These are phyloP conservation scores for Clarireedia monteithiana DNA, from an alignment of 2,329 filamentous ascomycete genomes.

Conservation along the genomic window DNA sequence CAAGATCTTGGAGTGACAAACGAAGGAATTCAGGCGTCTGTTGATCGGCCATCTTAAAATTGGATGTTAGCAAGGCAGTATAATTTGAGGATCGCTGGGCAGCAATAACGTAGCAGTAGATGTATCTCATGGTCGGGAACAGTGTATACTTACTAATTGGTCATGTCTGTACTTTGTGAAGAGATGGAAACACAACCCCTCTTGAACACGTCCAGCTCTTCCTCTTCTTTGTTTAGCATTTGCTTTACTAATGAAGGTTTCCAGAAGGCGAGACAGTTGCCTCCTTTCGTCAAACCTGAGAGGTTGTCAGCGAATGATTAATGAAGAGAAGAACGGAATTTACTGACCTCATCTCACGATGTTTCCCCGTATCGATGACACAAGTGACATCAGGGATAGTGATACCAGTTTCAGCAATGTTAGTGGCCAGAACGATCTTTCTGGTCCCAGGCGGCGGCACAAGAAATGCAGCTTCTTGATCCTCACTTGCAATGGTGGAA, in stretches of 20 bases:
- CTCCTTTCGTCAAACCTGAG: constrained; percentile 73
- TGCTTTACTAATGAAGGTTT: constrained; percentile 90
- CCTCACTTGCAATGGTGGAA: constrained; percentile 90
- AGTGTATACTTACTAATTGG: constrained; percentile 36
- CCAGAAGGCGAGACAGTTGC: constrained; percentile 82
- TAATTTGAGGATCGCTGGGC: too few species aligned
- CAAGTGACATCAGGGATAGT: constrained; percentile 97
- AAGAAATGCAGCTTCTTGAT: constrained; percentile 88
- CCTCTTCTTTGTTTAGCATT: constrained; percentile 94
- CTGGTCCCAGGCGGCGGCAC: constrained; percentile 73
- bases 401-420: constrained; percentile 97
- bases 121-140: neutral
- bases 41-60: constrained; percentile 64
- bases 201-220: constrained; percentile 88
- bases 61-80: constrained; percentile 1
- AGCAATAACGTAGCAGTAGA: neutral
- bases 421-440: constrained; percentile 94
- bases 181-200: constrained; percentile 90
- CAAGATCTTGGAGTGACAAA: constrained; percentile 86
- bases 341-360: constrained; percentile 75
- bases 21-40: constrained; percentile 96
- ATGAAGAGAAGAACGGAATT: neutral
- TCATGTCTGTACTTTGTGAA: constrained; percentile 90
- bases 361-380: constrained; percentile 93
- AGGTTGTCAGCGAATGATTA: constrained; percentile 3